phyloP scores from a whole-genome alignment of 2,329 filamentous ascomycete genomes.

The Monosporascus sp. region DNA sequence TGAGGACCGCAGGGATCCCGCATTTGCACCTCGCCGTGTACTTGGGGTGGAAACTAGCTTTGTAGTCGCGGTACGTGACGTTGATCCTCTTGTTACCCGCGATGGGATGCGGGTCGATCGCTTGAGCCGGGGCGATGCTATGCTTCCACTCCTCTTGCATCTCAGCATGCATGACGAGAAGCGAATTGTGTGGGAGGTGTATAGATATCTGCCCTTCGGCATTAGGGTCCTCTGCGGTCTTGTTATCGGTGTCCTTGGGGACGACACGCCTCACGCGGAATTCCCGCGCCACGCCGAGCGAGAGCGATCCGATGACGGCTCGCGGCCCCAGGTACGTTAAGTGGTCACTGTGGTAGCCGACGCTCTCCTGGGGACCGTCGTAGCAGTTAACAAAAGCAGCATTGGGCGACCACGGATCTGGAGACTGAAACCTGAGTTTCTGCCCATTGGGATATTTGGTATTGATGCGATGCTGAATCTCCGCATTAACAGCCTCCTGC shows the following conservation, averaged over 20 bases:
- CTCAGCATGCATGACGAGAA: slow-evolving; percentile 93
- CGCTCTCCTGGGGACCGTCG: slow-evolving; percentile 69
- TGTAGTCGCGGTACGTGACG: slow-evolving; percentile 88
- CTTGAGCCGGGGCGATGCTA: slow-evolving; percentile 65
- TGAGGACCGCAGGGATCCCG: slow-evolving; percentile 59
- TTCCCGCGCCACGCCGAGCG: slow-evolving; percentile 85
- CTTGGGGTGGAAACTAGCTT: slow-evolving; percentile 67
- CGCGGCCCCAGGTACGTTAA: slow-evolving; percentile 88
- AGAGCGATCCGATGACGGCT: slow-evolving; percentile 83
- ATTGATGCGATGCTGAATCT: slow-evolving; percentile 67
- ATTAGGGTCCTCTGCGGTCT: slow-evolving; percentile 45
- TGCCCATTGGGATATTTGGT: slow-evolving; percentile 61
- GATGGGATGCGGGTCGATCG: slow-evolving; percentile 79
- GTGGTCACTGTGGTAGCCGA: slow-evolving; percentile 91
- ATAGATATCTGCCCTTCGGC: slow-evolving; percentile 83
- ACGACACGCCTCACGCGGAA: slow-evolving; percentile 80
- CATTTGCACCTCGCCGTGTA: slow-evolving; percentile 77
- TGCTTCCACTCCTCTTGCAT: slow-evolving; percentile 99
- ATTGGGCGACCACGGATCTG: slow-evolving; percentile 73
- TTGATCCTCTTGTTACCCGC: slow-evolving; percentile 81
- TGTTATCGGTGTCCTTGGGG: slow-evolving; percentile 46
- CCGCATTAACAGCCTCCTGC: slow-evolving; percentile 67
- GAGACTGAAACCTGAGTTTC: slow-evolving; percentile 74
- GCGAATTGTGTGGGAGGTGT: slow-evolving; percentile 88
- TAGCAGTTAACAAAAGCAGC: slow-evolving; percentile 96